phyloP scores from a whole-genome alignment of 768 basidiomycete species.

The Kwoniella europaea region DNA sequence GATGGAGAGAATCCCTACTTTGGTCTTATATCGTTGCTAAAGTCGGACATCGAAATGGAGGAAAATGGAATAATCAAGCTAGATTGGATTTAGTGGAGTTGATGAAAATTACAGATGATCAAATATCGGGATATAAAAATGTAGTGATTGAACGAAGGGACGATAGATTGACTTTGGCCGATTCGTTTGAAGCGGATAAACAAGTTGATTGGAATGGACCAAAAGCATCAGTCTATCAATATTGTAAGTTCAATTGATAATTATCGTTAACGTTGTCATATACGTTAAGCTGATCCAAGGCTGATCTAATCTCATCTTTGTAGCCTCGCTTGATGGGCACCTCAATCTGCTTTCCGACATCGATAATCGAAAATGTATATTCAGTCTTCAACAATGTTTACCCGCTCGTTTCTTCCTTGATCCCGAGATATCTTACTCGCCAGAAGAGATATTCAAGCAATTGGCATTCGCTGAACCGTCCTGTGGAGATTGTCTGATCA shows the following conservation, averaged over 20 bases:
- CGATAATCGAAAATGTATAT: slow-evolving; percentile 21
- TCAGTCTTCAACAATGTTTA: slow-evolving; percentile 37
- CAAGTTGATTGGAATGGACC: slow-evolving; percentile 41
- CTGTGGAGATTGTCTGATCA: slow-evolving; percentile 57
- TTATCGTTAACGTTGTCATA: background rate
- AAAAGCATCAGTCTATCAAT: slow-evolving; percentile 34
- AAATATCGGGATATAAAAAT: slow-evolving; percentile 10
- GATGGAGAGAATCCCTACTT: slow-evolving; percentile 55
- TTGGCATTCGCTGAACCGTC: slow-evolving; percentile 46
- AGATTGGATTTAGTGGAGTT: slow-evolving; percentile 33
- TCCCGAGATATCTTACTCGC: slow-evolving; percentile 11
- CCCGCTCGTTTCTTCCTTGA: slow-evolving; percentile 33
- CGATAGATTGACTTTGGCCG: slow-evolving; percentile 35
- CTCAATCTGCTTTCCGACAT: slow-evolving; percentile 33
- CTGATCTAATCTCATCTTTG: slow-evolving; percentile 8
- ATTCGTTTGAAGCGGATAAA: slow-evolving; percentile 26
- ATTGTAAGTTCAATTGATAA: slow-evolving; percentile 31
- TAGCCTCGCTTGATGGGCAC: slow-evolving; percentile 56
- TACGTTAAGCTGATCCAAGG: background rate
- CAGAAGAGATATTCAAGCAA: slow-evolving; percentile 49
- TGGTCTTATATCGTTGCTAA: slow-evolving; percentile 54
- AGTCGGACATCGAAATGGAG: slow-evolving; percentile 37
- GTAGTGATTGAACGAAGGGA: slow-evolving; percentile 5
- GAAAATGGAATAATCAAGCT: slow-evolving; percentile 40
- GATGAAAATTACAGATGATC: slow-evolving; percentile 23